A percentile compares a stretch with the other conserved stretches of the same genome.
Conservation (phyloP, 2,329 filamentous ascomycete genomes). For the Aspergillus candidus region DNA sequence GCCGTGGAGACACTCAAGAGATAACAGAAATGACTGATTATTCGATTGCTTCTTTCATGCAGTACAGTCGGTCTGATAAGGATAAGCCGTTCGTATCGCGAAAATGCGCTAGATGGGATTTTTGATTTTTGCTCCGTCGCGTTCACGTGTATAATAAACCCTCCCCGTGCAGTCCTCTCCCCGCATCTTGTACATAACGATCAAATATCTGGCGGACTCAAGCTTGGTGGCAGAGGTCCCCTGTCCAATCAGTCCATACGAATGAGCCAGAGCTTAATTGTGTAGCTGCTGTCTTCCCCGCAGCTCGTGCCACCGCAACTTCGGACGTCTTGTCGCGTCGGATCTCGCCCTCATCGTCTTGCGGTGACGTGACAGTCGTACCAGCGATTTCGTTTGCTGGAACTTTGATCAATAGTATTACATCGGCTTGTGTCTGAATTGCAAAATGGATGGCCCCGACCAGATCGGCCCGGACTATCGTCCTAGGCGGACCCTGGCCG, state of each 20-base stretch:
- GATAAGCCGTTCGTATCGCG: background rate
- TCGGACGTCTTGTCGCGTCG: background rate
- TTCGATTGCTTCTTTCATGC: constrained; percentile 14
- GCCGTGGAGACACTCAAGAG: constrained; percentile 3
- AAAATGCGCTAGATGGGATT: constrained; percentile 5
- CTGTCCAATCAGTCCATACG: background rate
- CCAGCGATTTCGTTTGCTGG: background rate
- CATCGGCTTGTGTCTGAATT: background rate
- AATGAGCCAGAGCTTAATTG: background rate
- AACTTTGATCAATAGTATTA: constrained; percentile 1
- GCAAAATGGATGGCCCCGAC: constrained; percentile 35
- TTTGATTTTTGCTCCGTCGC: background rate
- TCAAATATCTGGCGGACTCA: background rate
- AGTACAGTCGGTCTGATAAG: background rate
- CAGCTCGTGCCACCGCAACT: background rate
- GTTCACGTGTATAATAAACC: background rate
- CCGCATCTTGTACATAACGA: background rate
- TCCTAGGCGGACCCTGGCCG: constrained; percentile 32
- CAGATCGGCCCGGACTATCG: constrained; percentile 38
- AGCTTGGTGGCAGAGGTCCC: background rate
- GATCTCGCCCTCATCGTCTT: background rate
- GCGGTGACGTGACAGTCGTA: background rate
- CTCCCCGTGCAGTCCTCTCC: background rate
- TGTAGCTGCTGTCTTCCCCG: background rate
- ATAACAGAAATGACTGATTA: constrained; percentile 14